Percentiles rank a stretch among this genome's conserved stretches.
Conservation (phyloP, 306 rosid genomes). For the Sphenostylis stenocarpa region DNA sequence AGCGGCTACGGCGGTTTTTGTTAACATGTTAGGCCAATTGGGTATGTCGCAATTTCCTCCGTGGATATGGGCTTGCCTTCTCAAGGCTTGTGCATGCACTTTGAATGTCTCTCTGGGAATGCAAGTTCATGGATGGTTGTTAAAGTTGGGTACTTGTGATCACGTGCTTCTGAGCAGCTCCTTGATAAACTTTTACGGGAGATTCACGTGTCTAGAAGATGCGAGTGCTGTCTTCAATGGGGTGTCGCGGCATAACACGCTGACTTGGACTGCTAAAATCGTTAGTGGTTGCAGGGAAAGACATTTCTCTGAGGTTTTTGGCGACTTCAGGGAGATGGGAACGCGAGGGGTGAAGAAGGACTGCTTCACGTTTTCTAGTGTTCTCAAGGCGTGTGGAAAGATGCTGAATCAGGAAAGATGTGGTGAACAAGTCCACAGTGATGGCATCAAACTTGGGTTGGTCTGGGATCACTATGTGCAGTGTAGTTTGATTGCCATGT, state of each 20-base stretch:
- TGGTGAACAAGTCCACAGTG: slow-evolving; percentile 61
- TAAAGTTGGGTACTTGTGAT: slow-evolving; percentile 41
- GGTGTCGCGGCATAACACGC: slow-evolving; percentile 31
- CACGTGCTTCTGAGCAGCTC: slow-evolving; percentile 43
- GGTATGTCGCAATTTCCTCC: slow-evolving; percentile 34
- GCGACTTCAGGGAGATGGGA: slow-evolving; percentile 55
- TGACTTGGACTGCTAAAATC: slow-evolving; percentile 60
- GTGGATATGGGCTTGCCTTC: slow-evolving; percentile 53
- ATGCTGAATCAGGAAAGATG: slow-evolving; percentile 38
- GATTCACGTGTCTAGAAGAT: slow-evolving; percentile 43
- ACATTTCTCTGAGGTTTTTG: slow-evolving; percentile 45
- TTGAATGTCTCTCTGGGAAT: slow-evolving; percentile 46
- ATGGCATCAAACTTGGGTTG: slow-evolving; percentile 53
- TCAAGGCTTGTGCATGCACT: slow-evolving; percentile 47
- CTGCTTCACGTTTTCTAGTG: slow-evolving; percentile 51
- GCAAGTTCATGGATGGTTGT: slow-evolving; percentile 53
- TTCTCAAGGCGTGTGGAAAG: slow-evolving; percentile 65
- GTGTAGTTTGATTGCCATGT: slow-evolving; percentile 65
- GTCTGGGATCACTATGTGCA: slow-evolving; percentile 43
- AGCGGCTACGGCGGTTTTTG: slow-evolving; percentile 25
- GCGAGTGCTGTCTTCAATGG: slow-evolving; percentile 45
- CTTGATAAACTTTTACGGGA: slow-evolving; percentile 56
- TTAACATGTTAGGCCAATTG: slow-evolving; percentile 38
- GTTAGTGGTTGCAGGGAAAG: slow-evolving; percentile 44
- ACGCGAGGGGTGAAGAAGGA: slow-evolving; percentile 54